Evolutionary conservation across 495 filamentous ascomycete species (phyloP), one percentile per base, ranked within the genome.

Genomic region (Rhypophila decipiens): DNA sequence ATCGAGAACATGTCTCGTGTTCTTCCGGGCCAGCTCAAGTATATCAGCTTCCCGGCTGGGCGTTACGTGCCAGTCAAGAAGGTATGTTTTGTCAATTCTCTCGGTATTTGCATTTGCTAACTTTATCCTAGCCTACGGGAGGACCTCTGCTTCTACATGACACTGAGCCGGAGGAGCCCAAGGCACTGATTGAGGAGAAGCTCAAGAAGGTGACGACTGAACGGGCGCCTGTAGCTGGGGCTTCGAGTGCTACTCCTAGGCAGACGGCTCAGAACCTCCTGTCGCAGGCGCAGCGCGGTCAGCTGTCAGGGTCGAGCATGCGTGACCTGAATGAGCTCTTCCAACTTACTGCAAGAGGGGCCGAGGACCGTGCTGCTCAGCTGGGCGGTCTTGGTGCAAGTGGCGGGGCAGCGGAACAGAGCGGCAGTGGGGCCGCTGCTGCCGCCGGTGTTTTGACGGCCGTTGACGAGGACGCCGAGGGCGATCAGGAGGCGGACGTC

Each of bases 1-100:
- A 71, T 97, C 45, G 88, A 95, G 60, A 99, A 99, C 72, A 90
- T 99, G 89, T 90, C 87, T 24, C 76, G 94, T 46, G 90, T 97
- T 24, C 77, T 99, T 18, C 94, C 91, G 1, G 84, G 80, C 45
- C 94, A 99, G 72, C 77, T 96, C 57, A 95, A 91, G 68, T 96
- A 88, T 63, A 90, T 97, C 60, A 94, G 79, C 60, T 95, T 97
- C 76, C 80, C 86, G 53, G 81, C 84, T 18, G 80, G 80, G 12
- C 81, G 94, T 46, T 97, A 96, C 64, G 85, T 87, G 75, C 91
- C 94, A 23, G 90, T 96, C 41, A 97, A 97, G 73, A 88, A 94
- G 74, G 89, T 93, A 72, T 63, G 78, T 69, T 49, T 55, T 45
- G 33, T 39, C 24, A 29, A 54, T 50, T 44, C 37, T 49, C 40